Conservation (phyloP, 768 basidiomycete species). For the Tylopilus plumbeoviolaceoides region DNA sequence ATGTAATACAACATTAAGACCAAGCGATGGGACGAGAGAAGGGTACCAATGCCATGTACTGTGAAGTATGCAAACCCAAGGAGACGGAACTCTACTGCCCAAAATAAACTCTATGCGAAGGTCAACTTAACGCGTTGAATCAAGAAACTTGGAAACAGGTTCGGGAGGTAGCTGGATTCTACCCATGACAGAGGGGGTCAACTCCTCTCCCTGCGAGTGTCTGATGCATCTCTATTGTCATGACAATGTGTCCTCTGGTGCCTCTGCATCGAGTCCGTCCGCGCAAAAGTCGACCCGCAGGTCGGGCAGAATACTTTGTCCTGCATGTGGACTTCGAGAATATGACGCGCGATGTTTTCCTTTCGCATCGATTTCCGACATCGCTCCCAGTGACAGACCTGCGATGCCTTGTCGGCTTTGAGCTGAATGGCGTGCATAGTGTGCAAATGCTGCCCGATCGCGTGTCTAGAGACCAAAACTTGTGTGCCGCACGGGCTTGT, state of each 20-base stretch:
- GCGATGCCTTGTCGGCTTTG: slow-evolving; percentile 4
- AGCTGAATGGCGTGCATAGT: slow-evolving; percentile 4
- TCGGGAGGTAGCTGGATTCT: neutral
- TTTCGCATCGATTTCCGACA: slow-evolving; percentile 19
- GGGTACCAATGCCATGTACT: no score
- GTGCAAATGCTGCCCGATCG: slow-evolving; percentile 13
- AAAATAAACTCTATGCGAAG: no score
- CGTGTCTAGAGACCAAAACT: slow-evolving; percentile 7
- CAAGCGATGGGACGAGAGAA: no score
- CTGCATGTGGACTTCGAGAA: slow-evolving; percentile 21
- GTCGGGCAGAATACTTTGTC: slow-evolving; percentile 16
- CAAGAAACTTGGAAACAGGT: neutral
- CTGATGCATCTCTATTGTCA: neutral
- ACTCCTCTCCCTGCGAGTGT: neutral
- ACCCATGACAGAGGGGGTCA: neutral
- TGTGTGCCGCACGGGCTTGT: neutral
- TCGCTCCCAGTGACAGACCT: slow-evolving; percentile 14
- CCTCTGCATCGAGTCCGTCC: slow-evolving; percentile 23
- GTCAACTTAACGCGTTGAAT: neutral
- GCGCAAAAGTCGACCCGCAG: slow-evolving; percentile 22
- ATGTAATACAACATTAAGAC: no score
- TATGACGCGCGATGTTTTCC: slow-evolving; percentile 26
- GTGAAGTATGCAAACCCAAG: no score
- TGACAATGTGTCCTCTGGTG: slow-evolving; percentile 15
- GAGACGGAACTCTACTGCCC: no score